Base-by-base conservation (phyloP, 139 green algal species). In the Penium margaritaceum region DNA sequence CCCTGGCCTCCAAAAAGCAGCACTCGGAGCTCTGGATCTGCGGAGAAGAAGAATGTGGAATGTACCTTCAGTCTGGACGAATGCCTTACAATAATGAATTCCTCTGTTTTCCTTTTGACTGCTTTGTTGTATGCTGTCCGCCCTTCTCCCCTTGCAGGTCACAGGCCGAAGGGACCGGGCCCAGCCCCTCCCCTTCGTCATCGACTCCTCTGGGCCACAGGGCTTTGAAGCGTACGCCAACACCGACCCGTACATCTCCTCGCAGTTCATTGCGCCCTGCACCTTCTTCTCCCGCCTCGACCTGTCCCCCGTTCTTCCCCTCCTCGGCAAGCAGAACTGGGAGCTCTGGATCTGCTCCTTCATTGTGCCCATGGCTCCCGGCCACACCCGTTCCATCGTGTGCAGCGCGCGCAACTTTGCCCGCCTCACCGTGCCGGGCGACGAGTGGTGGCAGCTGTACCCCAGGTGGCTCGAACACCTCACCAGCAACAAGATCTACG, bases 391-490 rank as follows among this genome's bases (percentile, higher is more conserved):
- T 7, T 71, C 57, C 7, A 77, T 77, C 33, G 70, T 77, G 7
- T 67, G 47, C 68, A 67, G 54, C 58, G 68, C 68, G 54, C 35
- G 70, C 6, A 77, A 77, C 27, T 77, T 77, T 35, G 43, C 58
- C 4, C 44, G 34, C 27, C 12, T 57, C 21, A 35, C 38, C 37
- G 36, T 53, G 21, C 70, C 70, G 15, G 70, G 70, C 29, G 19
- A 7, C 5, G 32, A 46, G 4, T 77, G 70, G 70, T 77, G 55
- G 57, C 70, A 80, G 44, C 33, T 80, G 44, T 53, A 65, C 7
- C 74, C 74, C 17, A 32, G 74, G 38, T 81, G 74, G 74, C 70
- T 65, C 21, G 70, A 81, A 9, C 74, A 81, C 36, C 37, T 81
- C 7, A 69, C 54, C n/a, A 51, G n/a, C 53, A 81, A 81, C 37